Percentiles rank a stretch among this genome's conserved stretches.
Conservation (phyloP, 495 filamentous ascomycete species). For the Venustampulla echinocandica region DNA sequence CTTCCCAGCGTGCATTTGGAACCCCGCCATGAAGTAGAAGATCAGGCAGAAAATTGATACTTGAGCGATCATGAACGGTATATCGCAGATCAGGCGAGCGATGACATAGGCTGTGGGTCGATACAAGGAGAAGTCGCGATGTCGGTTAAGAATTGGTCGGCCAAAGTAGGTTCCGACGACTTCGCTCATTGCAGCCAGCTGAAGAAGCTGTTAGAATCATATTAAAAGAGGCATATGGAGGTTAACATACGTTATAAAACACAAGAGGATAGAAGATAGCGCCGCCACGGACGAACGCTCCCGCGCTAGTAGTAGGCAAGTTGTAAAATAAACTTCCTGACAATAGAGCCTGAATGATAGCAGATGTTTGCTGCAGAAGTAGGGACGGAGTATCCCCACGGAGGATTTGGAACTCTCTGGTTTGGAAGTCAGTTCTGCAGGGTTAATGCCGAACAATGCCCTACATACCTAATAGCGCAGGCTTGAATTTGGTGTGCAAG, state of each 20-base stretch:
- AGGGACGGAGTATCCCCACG: background rate
- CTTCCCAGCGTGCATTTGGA: slow-evolving; percentile 57
- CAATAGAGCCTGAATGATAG: slow-evolving; percentile 61
- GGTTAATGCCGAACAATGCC: background rate
- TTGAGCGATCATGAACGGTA: slow-evolving; percentile 57
- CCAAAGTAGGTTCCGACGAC: slow-evolving; percentile 61
- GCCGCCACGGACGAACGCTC: slow-evolving; percentile 62
- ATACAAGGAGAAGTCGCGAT: slow-evolving; percentile 72
- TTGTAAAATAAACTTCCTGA: slow-evolving; percentile 67
- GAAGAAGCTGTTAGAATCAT: too few relatives aligned
- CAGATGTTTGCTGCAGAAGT: background rate
- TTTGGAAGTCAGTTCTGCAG: background rate
- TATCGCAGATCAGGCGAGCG: slow-evolving; percentile 58
- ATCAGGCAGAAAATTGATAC: slow-evolving; percentile 21
- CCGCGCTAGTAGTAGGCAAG: slow-evolving; percentile 51
- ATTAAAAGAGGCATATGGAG: too few relatives aligned
- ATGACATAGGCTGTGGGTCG: slow-evolving; percentile 64
- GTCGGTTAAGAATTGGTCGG: slow-evolving; percentile 51
- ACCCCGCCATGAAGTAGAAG: slow-evolving; percentile 54
- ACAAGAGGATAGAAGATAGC: slow-evolving; percentile 63
- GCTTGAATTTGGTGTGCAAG: slow-evolving; percentile 72
- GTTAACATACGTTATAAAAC: too few relatives aligned
- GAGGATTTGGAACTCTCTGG: background rate
- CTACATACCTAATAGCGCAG: slow-evolving; percentile 21
- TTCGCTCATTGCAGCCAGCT: slow-evolving; percentile 69